Evolutionary conservation across 2,329 filamentous ascomycete genomes (phyloP), one percentile per base, ranked within the genome.

Genomic region (Paracoccidioides brasiliensis): DNA sequence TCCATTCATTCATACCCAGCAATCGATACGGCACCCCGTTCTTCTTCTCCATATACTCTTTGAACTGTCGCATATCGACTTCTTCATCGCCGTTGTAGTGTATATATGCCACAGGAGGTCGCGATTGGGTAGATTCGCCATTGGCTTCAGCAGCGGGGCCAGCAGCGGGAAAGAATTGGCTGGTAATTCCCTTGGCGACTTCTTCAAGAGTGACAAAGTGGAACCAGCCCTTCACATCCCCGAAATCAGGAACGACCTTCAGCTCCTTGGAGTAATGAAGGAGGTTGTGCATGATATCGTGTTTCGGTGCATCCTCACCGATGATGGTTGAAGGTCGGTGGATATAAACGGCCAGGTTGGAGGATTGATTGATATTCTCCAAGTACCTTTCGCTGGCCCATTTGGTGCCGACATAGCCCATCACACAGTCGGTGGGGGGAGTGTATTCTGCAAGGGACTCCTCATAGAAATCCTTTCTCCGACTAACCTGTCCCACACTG

Each of bases 351-450:
- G 53, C 44, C 14, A 57, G 15, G 8, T 53, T 48, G 5, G 50
- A 51, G 12, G 33, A 9, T 3, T 10, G 14, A 15, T 38, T 41
- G 8, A 56, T 43, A 42, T 56, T 58, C 54, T 75, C 71, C 0
- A 76, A 66, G 7, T 69, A 57, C 0, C 56, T 55, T 59, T 76
- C 73, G 56, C 67, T 66, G 0, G 65, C 68, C 74, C 74, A 76
- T 57, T 73, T 73, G 14, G 62, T 57, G 0, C 68, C 64, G 1
- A 64, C 55, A 52, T 74, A 76, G 4, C 72, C 73, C 8, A 68
- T 53, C 1, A 60, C 54, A 5, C 67, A 67, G 53, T 70, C 63
- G 2, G 40, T 38, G 2, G 61, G 58, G 5, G 64, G 60, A 0
- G 55, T 56, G 14, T 52, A 57, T 5, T 41, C 14, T 0, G 51